Evolutionary conservation across 2,329 filamentous ascomycete species (phyloP), one percentile per base, ranked within the genome.

Genomic region (Talaromyces sp.): DNA sequence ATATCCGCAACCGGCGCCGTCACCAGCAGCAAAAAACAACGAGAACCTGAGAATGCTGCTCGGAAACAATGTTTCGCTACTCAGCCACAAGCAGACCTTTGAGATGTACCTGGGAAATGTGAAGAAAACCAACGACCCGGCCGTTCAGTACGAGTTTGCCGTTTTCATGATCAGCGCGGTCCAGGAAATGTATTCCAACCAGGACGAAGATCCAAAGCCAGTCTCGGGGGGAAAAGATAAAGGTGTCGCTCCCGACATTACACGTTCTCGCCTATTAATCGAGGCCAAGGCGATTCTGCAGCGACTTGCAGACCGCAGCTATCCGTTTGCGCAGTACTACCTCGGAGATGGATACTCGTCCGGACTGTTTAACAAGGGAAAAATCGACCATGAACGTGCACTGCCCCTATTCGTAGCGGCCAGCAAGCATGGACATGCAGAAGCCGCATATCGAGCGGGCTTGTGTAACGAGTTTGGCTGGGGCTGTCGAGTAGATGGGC

Each of bases 401-500:
- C 98, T 98, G 72, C 90, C 92, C 8, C 86, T 98, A 33, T 99
- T 99, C 73, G 84, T 96, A 42, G 86, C 95, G 16, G 95, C 95
- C 8, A 94, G 91, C 70, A 99, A 98, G 79, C 95, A 97, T 77
- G 95, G 95, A 34, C 95, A 99, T 75, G 92, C 95, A 55, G 95
- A 99, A 79, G 95, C 95, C 61, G 93, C 89, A 40, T 99, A 97
- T 77, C 90, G 95, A 60, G 89, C 94, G 58, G 95, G 90, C 16
- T 82, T 99, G 61, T 97, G 93, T 79, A 98, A 98, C 78, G 95
- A 99, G 76, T 98, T 97, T 76, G 95, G 93, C 65, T 99, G 95
- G 95, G 95, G 95, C 47, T 96, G 89, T 70, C 88, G 92, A 61
- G 92, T 92, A 70, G 92, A 97, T 70, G 89, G 90, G 61, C 87